phyloP scores from a whole-genome alignment of 1,284 basidiomycete species.

The Moesziomyces aphidis region DNA sequence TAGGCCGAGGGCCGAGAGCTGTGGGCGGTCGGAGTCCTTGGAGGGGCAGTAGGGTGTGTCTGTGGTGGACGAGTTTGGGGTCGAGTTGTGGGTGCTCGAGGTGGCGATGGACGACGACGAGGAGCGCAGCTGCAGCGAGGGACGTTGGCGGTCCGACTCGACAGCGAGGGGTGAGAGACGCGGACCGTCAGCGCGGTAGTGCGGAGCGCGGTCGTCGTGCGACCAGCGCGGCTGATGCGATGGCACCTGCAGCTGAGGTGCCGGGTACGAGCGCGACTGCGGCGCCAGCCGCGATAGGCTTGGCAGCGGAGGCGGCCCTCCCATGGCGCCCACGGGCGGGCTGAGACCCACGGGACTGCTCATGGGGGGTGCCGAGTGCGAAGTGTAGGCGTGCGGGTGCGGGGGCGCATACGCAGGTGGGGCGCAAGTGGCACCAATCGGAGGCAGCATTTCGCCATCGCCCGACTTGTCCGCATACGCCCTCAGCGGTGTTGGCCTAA shows the following conservation, averaged over 20 bases:
- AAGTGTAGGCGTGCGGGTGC: neutral
- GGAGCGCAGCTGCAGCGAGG: conserved; percentile 23
- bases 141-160: conserved; percentile 9
- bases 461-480: conserved; percentile 7
- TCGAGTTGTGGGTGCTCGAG: conserved; percentile 10
- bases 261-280: conserved; percentile 2
- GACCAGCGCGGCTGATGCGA: conserved; percentile 6
- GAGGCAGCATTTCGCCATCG: conserved; percentile 17
- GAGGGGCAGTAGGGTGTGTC: conserved; percentile 7
- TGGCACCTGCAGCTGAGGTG: conserved; percentile 7
- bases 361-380: neutral
- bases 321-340: neutral
- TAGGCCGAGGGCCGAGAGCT: neutral
- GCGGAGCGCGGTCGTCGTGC: conserved; percentile 3
- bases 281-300: conserved; percentile 18
- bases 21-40: neutral
- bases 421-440: conserved; percentile 1
- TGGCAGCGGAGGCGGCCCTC: conserved; percentile 19
- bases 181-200: neutral
- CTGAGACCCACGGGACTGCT: conserved; percentile 1
- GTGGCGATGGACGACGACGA: conserved; percentile 31
- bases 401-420: neutral
- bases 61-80: conserved; percentile 17
- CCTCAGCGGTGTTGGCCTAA: conserved; percentile 11
- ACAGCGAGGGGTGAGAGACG: conserved; percentile 6